These are phyloP conservation scores for Yamadazyma friedrichii DNA, from an alignment of 1,139 yeast species.

Conservation along the genomic window DNA sequence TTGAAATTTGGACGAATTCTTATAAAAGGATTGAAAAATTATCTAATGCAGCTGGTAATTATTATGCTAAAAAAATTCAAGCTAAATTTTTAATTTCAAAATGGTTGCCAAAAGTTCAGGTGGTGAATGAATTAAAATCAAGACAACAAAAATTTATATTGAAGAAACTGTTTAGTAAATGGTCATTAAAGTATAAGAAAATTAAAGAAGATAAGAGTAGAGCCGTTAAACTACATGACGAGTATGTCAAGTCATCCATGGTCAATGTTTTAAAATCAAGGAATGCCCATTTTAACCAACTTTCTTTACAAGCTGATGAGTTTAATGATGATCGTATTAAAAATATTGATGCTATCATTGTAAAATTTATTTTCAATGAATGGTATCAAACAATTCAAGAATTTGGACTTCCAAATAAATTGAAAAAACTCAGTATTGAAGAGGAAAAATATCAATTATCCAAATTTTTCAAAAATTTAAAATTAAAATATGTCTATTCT, in stretches of 20 bases:
- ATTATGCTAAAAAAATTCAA: slow-evolving; percentile 11
- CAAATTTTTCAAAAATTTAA: slow-evolving; percentile 7
- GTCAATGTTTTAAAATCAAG: not conserved
- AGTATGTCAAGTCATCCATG: not conserved
- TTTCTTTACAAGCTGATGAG: not conserved
- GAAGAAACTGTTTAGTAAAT: slow-evolving; percentile 6
- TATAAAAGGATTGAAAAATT: slow-evolving; percentile 5
- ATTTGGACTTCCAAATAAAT: slow-evolving; percentile 7
- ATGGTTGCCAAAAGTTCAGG: slow-evolving; percentile 11
- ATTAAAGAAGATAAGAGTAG: not conserved
- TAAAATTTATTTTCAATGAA: slow-evolving; percentile 7
- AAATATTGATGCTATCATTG: not conserved
- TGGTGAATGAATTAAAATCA: not conserved
- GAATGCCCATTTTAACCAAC: not conserved
- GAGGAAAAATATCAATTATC: slow-evolving; percentile 8
- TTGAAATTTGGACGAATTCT: slow-evolving; percentile 11
- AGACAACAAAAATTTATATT: not conserved
- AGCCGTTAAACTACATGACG: not conserved
- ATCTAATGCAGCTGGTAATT: slow-evolving; percentile 11
- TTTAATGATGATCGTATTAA: not conserved
- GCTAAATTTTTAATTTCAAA: slow-evolving; percentile 10
- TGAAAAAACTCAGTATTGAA: slow-evolving; percentile 7
- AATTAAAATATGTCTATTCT: slow-evolving; percentile 3
- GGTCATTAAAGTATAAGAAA: slow-evolving; percentile 6
- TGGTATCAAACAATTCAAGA: slow-evolving; percentile 12